A percentile compares a stretch with the other conserved stretches of the same genome.
phyloP scores from a whole-genome alignment of 1,139 yeast genomes.

The Oligophagozyma castellii region DNA sequence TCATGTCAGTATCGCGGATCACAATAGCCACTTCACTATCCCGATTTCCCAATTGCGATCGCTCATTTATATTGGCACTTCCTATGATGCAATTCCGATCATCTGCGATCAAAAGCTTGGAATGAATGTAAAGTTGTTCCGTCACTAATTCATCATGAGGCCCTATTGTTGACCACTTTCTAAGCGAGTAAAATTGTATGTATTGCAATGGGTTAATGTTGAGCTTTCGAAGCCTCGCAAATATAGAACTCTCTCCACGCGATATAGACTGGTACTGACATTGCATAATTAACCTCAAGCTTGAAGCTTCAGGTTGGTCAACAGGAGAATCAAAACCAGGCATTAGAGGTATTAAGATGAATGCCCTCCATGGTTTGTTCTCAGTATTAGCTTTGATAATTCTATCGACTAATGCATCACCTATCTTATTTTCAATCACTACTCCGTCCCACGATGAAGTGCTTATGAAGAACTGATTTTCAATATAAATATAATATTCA shows the following conservation, averaged over 20 bases:
- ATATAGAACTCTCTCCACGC: constrained; percentile 81
- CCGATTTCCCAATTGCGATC: constrained; percentile 86
- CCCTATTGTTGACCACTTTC: constrained; percentile 95
- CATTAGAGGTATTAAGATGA: constrained; percentile 85
- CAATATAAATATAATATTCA: constrained; percentile 86
- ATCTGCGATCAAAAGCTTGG: constrained; percentile 86
- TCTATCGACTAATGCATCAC: constrained; percentile 93
- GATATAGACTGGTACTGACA: constrained; percentile 92
- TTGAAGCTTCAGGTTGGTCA: constrained; percentile 85
- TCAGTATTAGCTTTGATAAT: constrained; percentile 76
- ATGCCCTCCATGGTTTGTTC: constrained; percentile 75
- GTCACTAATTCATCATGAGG: constrained; percentile 61
- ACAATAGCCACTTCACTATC: constrained; percentile 92
- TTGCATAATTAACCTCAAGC: constrained; percentile 91
- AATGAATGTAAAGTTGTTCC: constrained; percentile 89
- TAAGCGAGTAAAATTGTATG: constrained; percentile 77
- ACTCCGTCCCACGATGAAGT: constrained; percentile 80
- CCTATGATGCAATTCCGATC: constrained; percentile 90
- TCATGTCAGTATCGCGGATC: constrained; percentile 67
- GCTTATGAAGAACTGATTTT: constrained; percentile 86
- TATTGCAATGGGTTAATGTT: constrained; percentile 86
- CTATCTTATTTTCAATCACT: constrained; percentile 75
- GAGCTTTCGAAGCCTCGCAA: constrained; percentile 60
- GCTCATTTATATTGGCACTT: constrained; percentile 89
- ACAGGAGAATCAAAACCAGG: constrained; percentile 96